Percentiles rank a stretch among this genome's conserved stretches.
phyloP scores from a whole-genome alignment of 441 rosid genomes.

The Mallotus repandus region DNA sequence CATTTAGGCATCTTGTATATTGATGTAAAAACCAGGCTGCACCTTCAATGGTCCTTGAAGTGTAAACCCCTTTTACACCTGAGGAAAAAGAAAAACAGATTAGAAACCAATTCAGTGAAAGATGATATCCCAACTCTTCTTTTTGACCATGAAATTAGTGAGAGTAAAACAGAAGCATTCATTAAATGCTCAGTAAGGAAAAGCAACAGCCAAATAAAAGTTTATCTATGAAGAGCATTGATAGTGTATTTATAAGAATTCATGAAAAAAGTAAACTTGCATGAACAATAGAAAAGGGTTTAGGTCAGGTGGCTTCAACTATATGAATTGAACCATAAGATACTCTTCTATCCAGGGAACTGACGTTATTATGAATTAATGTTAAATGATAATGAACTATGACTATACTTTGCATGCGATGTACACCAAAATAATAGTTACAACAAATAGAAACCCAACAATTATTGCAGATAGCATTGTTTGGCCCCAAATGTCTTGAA shows the following conservation, averaged over 20 bases:
- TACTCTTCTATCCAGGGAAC: background rate
- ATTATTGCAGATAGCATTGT: background rate
- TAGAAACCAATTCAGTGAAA: slow-evolving; percentile 7
- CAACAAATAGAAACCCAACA: background rate
- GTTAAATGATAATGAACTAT: background rate
- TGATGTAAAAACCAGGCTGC: slow-evolving; percentile 59
- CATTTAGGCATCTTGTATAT: slow-evolving; percentile 53
- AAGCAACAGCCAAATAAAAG: background rate
- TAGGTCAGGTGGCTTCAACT: background rate
- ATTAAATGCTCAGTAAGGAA: slow-evolving; percentile 3
- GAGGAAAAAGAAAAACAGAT: slow-evolving; percentile 21
- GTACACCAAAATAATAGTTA: background rate
- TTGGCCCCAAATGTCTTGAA: background rate
- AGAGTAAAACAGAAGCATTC: background rate
- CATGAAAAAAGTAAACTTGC: background rate
- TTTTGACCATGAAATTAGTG: slow-evolving; percentile 6
- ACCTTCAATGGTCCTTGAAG: slow-evolving; percentile 64
- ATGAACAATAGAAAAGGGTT: background rate
- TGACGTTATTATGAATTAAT: too few species aligned
- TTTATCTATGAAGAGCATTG: background rate
- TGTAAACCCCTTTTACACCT: slow-evolving; percentile 80
- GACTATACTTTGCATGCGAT: background rate
- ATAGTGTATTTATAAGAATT: slow-evolving; percentile 3
- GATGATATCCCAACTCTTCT: background rate
- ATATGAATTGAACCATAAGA: background rate